These are phyloP conservation scores for Pulveroboletus sp. DNA, from an alignment of 768 basidiomycete species.

Conservation along the genomic window DNA sequence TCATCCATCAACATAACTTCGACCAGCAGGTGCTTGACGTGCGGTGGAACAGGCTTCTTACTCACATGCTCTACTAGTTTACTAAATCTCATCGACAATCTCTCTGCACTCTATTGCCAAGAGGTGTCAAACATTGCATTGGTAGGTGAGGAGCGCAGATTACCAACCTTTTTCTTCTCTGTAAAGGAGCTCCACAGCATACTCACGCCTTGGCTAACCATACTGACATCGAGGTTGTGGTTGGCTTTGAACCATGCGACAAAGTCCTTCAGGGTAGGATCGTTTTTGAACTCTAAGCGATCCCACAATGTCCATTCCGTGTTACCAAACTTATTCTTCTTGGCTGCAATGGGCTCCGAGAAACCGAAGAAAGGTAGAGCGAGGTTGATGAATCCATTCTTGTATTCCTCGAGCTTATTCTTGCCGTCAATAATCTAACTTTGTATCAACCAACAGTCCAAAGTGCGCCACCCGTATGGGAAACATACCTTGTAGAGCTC, in stretches of 20 bases:
- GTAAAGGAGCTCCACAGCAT: conserved; percentile 98
- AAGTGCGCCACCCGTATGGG: background rate
- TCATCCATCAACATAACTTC: conserved; percentile 95
- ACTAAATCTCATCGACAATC: conserved; percentile 86
- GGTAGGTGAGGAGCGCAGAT: background rate
- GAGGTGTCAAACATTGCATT: conserved; percentile 6
- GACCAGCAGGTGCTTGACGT: conserved; percentile 81
- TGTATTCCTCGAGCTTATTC: conserved; percentile 89
- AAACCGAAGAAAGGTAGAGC: conserved; percentile 99
- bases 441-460: conserved; percentile 1
- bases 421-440: conserved; percentile 91
- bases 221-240: conserved; percentile 84
- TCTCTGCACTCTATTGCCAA: conserved; percentile 82
- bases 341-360: conserved; percentile 91
- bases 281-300: conserved; percentile 87
- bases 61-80: conserved; percentile 90
- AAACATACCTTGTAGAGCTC: conserved; percentile 88
- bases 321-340: conserved; percentile 83
- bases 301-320: conserved; percentile 99
- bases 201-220: conserved; percentile 97
- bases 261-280: conserved; percentile 86
- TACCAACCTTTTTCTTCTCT: conserved; percentile 87
- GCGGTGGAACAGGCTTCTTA: conserved; percentile 87
- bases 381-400: conserved; percentile 98
- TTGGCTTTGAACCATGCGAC: conserved; percentile 78